phyloP scores from a whole-genome alignment of 78 protist genomes.

The Chrysochromulina parva region DNA sequence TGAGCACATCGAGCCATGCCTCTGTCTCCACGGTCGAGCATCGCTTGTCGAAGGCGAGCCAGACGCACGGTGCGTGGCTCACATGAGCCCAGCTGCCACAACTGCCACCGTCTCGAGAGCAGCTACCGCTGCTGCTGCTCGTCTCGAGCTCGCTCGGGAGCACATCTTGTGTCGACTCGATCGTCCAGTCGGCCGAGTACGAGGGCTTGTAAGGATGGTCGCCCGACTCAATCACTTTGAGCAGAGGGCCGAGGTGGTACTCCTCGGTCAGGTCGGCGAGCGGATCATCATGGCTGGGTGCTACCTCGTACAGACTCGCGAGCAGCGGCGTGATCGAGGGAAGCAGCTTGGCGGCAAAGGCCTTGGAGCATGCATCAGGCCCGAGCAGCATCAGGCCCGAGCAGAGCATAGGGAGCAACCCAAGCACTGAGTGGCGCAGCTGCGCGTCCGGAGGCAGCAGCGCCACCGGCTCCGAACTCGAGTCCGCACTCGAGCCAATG shows the following conservation, averaged over 20 bases:
- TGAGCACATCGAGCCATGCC: background rate
- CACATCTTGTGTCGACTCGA: too few relatives aligned
- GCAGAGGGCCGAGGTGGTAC: background rate
- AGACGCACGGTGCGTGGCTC: background rate
- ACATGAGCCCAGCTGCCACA: too few relatives aligned
- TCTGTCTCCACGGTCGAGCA: background rate
- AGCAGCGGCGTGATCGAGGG: background rate
- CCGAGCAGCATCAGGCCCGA: background rate
- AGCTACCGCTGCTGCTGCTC: too few relatives aligned
- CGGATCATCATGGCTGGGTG: background rate
- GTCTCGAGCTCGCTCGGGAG: too few relatives aligned
- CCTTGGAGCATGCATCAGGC: background rate
- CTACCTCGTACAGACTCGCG: background rate
- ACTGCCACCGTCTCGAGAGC: too few relatives aligned
- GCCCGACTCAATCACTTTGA: too few relatives aligned
- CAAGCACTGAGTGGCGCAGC: background rate
- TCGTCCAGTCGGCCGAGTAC: too few relatives aligned
- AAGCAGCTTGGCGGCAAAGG: background rate
- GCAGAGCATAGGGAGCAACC: background rate
- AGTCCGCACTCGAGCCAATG: too few relatives aligned
- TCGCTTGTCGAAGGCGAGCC: background rate
- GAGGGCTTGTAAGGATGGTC: too few relatives aligned
- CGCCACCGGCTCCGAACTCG: too few relatives aligned
- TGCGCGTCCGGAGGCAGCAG: too few relatives aligned
- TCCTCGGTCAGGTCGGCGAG: background rate